Percentiles rank a stretch among this genome's conserved stretches.
phyloP scores from a whole-genome alignment of 1,284 basidiomycete genomes.

The Ganoderma meredithae region DNA sequence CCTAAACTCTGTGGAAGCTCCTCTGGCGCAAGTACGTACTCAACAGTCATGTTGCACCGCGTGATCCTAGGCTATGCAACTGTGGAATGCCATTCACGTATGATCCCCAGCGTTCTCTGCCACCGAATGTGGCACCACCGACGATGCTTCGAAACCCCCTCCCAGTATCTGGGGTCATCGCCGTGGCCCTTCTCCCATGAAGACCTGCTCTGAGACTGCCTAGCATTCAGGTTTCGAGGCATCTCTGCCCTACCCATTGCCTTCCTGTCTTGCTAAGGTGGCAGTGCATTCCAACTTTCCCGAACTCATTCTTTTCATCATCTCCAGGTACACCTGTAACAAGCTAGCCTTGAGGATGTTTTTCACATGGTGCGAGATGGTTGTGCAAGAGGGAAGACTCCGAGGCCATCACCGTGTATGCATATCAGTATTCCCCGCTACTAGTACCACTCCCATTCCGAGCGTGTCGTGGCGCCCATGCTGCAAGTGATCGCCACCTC shows the following conservation, averaged over 20 bases:
- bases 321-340: conserved; percentile 1
- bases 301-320: conserved; percentile 14
- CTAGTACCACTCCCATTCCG: conserved; percentile 21
- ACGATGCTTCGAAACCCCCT: conserved; percentile 8
- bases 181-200: conserved; percentile 13
- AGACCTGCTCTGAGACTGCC: conserved; percentile 13
- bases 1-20: conserved; percentile 8
- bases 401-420: neutral
- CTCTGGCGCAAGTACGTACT: conserved; percentile 24
- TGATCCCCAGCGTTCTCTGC: conserved; percentile 29
- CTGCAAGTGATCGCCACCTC: conserved; percentile 31
- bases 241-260: conserved; percentile 11
- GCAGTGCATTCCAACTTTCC: conserved; percentile 19
- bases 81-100: conserved; percentile 26
- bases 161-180: conserved; percentile 13
- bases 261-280: conserved; percentile 16
- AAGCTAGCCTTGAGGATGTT: conserved; percentile 9
- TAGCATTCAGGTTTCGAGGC: conserved; percentile 5
- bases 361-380: neutral
- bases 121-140: conserved; percentile 19
- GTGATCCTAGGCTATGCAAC: conserved; percentile 23
- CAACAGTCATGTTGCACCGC: conserved; percentile 14
- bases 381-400: neutral
- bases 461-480: conserved; percentile 28
- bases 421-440: conserved; percentile 16